A percentile compares a stretch with the other conserved stretches of the same genome.
These are phyloP conservation scores for Backusella macrospora DNA, from an alignment of 192 early-diverging fungal genomes.

Conservation along the genomic window DNA sequence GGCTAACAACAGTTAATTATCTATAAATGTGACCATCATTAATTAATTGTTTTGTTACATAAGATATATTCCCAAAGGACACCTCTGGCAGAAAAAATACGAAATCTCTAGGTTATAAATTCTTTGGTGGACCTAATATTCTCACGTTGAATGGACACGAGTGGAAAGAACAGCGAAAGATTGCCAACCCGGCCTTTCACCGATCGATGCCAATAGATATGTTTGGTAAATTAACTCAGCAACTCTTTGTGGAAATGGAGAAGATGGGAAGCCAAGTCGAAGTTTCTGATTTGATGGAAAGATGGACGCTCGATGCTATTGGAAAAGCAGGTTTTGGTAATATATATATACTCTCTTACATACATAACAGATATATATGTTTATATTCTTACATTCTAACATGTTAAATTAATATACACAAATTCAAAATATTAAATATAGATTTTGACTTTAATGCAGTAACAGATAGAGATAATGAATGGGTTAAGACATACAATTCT, in stretches of 20 bases:
- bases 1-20: not conserved
- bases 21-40: not conserved
- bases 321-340: slow-evolving; percentile 35
- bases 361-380: not conserved
- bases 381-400: not conserved
- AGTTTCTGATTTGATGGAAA: not conserved
- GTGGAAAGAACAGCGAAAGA: slow-evolving; percentile 16
- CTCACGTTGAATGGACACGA: not conserved
- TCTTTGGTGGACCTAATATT: slow-evolving; percentile 14
- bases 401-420: too few species aligned
- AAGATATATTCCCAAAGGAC: slow-evolving; percentile 25
- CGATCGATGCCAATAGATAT: slow-evolving; percentile 27
- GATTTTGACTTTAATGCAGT: not conserved
- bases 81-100: not conserved
- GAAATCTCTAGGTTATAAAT: not conserved
- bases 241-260: slow-evolving; percentile 22
- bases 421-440: not conserved
- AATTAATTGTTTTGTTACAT: not conserved
- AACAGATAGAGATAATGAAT: not conserved
- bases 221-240: slow-evolving; percentile 27
- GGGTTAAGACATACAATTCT: not conserved
- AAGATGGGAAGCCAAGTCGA: not conserved
- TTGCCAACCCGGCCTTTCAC: slow-evolving; percentile 35
- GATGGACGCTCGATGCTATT: slow-evolving; percentile 32
- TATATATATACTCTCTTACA: not conserved